phyloP scores from a whole-genome alignment of 305 asterid species.

The Solanum aculeatissimum region DNA sequence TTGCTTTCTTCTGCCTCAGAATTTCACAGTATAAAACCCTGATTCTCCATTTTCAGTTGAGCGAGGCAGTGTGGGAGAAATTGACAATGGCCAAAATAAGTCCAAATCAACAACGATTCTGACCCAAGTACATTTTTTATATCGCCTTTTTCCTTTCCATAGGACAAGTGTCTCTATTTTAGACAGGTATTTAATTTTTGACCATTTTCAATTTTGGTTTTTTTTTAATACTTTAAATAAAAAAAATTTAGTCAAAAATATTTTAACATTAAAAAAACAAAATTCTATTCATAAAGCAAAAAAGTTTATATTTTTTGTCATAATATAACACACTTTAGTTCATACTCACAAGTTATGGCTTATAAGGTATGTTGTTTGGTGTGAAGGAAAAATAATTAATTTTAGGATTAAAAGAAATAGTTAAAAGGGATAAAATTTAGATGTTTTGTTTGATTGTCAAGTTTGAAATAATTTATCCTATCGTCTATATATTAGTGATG shows the following conservation, averaged over 20 bases:
- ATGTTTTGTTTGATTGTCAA: too few species aligned
- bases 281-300: neutral
- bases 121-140: neutral
- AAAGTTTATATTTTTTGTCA: neutral
- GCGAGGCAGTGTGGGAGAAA: neutral
- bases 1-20: neutral
- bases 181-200: neutral
- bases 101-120: neutral
- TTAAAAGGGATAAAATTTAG: too few species aligned
- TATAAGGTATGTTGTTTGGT: too few species aligned
- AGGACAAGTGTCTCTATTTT: neutral
- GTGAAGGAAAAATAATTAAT: too few species aligned
- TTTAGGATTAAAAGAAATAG: too few species aligned
- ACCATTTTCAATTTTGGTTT: neutral
- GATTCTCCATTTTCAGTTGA: neutral
- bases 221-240: neutral
- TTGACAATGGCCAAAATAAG: neutral
- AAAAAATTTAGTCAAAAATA: neutral
- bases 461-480: too few species aligned
- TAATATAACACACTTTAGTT: neutral
- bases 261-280: too few species aligned
- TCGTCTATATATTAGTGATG: too few species aligned
- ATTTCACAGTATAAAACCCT: neutral
- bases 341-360: too few species aligned
- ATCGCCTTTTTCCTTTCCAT: neutral